A percentile compares a stretch with the other conserved stretches of the same genome.
These are phyloP conservation scores for Hyaloperonospora brassicae DNA, from an alignment of 352 stramenopile species.

Conservation along the genomic window DNA sequence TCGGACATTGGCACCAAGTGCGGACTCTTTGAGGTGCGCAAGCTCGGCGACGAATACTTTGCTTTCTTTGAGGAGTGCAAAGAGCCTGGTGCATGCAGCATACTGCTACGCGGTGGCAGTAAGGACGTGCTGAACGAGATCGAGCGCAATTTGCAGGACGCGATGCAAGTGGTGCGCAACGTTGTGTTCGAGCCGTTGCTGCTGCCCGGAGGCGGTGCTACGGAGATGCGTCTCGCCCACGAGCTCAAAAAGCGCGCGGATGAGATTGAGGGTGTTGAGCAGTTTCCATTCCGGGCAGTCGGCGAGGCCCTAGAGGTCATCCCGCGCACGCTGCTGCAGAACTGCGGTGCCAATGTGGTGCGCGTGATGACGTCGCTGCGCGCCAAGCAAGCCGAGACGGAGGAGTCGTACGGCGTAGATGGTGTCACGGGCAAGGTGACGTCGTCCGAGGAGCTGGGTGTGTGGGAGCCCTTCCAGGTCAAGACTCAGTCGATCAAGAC, in stretches of 20 bases:
- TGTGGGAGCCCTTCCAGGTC: constrained; percentile 99
- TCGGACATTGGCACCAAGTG: constrained; percentile 97
- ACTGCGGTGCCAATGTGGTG: constrained; percentile 98
- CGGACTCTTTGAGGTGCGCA: constrained; percentile 96
- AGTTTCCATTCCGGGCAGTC: constrained; percentile 96
- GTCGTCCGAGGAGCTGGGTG: constrained; percentile 91
- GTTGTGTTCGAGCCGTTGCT: constrained; percentile 97
- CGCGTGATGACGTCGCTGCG: constrained; percentile 95
- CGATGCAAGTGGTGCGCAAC: constrained; percentile 99
- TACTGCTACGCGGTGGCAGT: constrained; percentile 95
- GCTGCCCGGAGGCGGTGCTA: constrained; percentile 92
- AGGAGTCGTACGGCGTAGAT: constrained; percentile 70
- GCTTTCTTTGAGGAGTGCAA: constrained; percentile 98
- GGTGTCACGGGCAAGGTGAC: constrained; percentile 88
- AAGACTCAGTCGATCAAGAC: constrained; percentile 99
- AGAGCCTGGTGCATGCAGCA: constrained; percentile 97
- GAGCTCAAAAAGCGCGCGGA: constrained; percentile 89
- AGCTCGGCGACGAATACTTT: constrained; percentile 95
- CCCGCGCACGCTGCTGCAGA: constrained; percentile 97
- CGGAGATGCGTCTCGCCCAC: constrained; percentile 97
- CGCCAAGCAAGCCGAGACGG: constrained; percentile 86
- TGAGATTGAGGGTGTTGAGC: constrained; percentile 92
- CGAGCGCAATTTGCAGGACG: constrained; percentile 98
- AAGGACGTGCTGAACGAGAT: constrained; percentile 99
- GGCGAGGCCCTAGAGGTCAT: constrained; percentile 98